These are phyloP conservation scores for Tritrichomonas musculus DNA, from an alignment of 208 protist species.

Conservation along the genomic window DNA sequence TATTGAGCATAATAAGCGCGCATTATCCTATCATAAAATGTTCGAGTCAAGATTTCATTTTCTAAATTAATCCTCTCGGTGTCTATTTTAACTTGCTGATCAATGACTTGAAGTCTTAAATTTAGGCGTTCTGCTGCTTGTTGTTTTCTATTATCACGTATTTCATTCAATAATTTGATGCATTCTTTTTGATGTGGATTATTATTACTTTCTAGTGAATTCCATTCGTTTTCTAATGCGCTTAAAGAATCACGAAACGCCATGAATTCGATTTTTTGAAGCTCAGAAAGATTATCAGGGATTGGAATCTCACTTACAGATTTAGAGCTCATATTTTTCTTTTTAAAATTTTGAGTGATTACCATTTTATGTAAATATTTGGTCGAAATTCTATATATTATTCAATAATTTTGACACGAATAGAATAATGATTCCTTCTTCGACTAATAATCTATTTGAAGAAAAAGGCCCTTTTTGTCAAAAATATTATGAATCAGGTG, in stretches of 20 bases:
- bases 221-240: neutral
- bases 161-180: neutral
- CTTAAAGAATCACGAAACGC: neutral
- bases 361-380: no score
- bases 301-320: neutral
- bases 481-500: neutral
- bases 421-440: no score
- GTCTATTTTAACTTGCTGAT: neutral
- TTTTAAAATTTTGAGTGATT: no score
- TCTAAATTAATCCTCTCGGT: neutral
- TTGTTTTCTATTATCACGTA: neutral
- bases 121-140: neutral
- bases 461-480: neutral
- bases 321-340: neutral
- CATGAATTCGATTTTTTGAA: neutral
- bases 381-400: no score
- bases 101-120: neutral
- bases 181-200: conserved; percentile 2
- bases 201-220: neutral
- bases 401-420: no score
- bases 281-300: neutral
- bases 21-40: neutral
- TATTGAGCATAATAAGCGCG: neutral
- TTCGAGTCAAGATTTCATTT: neutral
- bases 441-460: neutral